Base-by-base conservation (phyloP, 352 stramenopile species). In the Blastocystis sp. region DNA sequence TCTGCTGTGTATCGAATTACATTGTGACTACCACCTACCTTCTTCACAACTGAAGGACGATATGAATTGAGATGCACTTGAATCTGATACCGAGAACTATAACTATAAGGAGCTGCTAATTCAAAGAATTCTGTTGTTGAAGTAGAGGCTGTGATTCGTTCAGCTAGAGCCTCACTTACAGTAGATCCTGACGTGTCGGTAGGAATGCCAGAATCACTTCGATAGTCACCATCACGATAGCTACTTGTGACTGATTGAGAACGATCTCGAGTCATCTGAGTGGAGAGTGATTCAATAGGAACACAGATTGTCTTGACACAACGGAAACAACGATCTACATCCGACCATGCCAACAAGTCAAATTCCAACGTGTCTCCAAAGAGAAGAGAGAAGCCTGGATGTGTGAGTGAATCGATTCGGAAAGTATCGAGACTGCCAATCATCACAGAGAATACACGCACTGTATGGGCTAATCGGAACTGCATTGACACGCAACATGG, bases 241-340 rank as follows among this genome's bases (percentile, higher is more conserved):
- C 42, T 46, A 21, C 32, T 51, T 4, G 27, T 21, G 2, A 74
- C 19, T 7, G 63, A 74, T 3, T 7, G 19, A 32, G 54, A n/a
- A 12, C 14, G 65, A 49, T 6, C 32, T 7, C 32, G 65, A 29
- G 29, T 24, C 49, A 42, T 6, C 6, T 43, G 29, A 24, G 14
- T 21, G n/a, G 24, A 27, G 3, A n/a, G 14, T 27, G 29, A 32
- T n/a, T n/a, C 43, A 32, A 80, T 65, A 29, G 71, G 51, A 35
- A 83, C 32, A 43, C 71, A 83, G 1, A 83, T n/a, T 32, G 71
- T 65, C 39, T 83, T 83, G 71, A 83, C 66, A 56, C 51, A 83
- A 14, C 58, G 71, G 71, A 83, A 83, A 27, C 42, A 83, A 24
- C 71, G 71, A 63, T 83, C 58, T 21, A 83, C 46, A 32, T 83